phyloP scores from a whole-genome alignment of 768 basidiomycete genomes.

The Cystofilobasidium capitatum region DNA sequence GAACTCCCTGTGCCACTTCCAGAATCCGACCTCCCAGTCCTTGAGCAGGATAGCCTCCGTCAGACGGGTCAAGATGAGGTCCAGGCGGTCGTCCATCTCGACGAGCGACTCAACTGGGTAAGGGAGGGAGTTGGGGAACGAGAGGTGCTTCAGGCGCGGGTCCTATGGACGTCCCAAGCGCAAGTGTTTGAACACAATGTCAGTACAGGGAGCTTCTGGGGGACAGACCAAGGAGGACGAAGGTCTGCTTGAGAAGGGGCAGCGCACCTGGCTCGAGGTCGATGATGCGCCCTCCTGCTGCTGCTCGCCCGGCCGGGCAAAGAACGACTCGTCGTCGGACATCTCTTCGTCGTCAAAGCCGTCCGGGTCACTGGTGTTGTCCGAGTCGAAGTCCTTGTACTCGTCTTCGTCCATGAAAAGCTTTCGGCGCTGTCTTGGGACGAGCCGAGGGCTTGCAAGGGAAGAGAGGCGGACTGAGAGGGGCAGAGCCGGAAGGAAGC shows the following conservation, averaged over 20 bases:
- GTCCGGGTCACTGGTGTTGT: slow-evolving; percentile 15
- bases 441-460: no score
- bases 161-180: neutral
- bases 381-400: slow-evolving; percentile 14
- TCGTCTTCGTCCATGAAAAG: slow-evolving; percentile 24
- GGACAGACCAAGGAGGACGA: neutral
- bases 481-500: no score
- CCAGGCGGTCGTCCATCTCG: slow-evolving; percentile 66
- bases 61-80: slow-evolving; percentile 57
- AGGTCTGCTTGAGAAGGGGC: neutral
- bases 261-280: neutral
- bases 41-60: slow-evolving; percentile 65
- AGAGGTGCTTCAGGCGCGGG: slow-evolving; percentile 4
- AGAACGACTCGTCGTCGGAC: neutral
- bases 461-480: no score
- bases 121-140: slow-evolving; percentile 44
- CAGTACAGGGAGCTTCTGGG: no score
- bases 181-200: no score
- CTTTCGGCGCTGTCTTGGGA: no score
- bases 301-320: neutral
- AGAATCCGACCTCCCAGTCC: slow-evolving; percentile 70
- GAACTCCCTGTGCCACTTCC: slow-evolving; percentile 53
- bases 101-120: slow-evolving; percentile 66
- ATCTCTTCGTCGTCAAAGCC: slow-evolving; percentile 21
- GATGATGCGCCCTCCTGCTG: neutral